A percentile compares a stretch with the other conserved stretches of the same genome.
Evolutionary conservation across 257 asterid genomes (phyloP).

Genomic region (Scutellaria baicalensis): DNA sequence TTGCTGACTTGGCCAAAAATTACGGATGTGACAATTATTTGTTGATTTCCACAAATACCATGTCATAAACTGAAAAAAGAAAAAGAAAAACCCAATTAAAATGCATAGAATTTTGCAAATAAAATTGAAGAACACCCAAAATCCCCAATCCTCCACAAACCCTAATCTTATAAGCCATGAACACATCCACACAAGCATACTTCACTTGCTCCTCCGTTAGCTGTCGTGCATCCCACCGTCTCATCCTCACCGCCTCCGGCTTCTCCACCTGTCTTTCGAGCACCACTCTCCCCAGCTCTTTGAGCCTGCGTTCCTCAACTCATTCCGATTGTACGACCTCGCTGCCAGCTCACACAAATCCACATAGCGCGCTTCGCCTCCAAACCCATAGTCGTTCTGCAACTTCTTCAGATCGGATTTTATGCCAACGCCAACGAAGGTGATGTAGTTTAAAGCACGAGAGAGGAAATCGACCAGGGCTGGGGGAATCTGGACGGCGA

Average conservation of each 20-base stretch:
- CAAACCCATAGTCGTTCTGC: constrained; percentile 9
- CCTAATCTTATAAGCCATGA: neutral
- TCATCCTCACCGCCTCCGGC: constrained; percentile 6
- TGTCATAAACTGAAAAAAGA: too few relatives aligned
- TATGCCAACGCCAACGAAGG: constrained; percentile 26
- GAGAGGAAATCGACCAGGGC: constrained; percentile 17
- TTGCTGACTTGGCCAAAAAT: too few relatives aligned
- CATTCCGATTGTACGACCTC: neutral
- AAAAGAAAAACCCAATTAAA: too few relatives aligned
- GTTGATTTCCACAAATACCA: too few relatives aligned
- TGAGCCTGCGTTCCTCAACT: neutral
- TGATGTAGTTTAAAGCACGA: neutral
- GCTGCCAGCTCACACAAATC: constrained; percentile 22
- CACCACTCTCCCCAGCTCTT: constrained; percentile 9
- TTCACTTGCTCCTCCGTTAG: constrained; percentile 21
- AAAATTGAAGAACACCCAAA: too few relatives aligned
- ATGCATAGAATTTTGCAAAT: too few relatives aligned
- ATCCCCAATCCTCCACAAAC: too few relatives aligned
- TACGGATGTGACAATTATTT: too few relatives aligned
- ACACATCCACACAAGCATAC: constrained; percentile 1
- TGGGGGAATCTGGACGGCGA: constrained; percentile 13
- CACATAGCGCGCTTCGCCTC: neutral
- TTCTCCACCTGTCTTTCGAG: constrained; percentile 19
- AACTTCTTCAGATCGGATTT: constrained; percentile 17
- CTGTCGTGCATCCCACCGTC: constrained; percentile 21